phyloP scores from a whole-genome alignment of 2,329 filamentous ascomycete species.

The Penicillium sp. region DNA sequence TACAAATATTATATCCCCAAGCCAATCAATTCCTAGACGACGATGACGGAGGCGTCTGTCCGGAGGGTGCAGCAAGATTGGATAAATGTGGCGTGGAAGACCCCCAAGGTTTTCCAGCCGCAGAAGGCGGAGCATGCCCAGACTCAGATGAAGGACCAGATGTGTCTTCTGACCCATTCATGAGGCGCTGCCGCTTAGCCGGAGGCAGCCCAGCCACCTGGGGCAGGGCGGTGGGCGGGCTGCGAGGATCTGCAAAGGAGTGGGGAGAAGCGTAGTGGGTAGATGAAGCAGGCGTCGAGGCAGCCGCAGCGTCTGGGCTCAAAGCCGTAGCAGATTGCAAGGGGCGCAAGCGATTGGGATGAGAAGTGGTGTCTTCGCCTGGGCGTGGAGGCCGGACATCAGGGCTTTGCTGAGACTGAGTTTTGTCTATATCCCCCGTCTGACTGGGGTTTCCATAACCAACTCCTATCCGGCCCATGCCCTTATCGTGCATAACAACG shows the following conservation, averaged over 20 bases:
- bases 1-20: background rate
- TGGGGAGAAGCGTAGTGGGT: conserved; percentile 33
- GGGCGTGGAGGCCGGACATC: conserved; percentile 20
- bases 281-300: conserved; percentile 27
- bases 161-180: conserved; percentile 30
- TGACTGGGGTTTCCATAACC: conserved; percentile 21
- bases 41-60: conserved; percentile 21
- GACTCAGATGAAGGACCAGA: conserved; percentile 11
- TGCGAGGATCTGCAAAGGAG: conserved; percentile 26
- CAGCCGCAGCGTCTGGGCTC: conserved; percentile 29
- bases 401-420: conserved; percentile 11
- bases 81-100: conserved; percentile 23
- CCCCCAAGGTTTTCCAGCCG: conserved; percentile 14
- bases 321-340: conserved; percentile 18
- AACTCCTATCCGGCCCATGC: conserved; percentile 41
- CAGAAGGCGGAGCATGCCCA: conserved; percentile 5
- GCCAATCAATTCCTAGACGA: conserved; percentile 9
- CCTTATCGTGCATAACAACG: conserved; percentile 46
- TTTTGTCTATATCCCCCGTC: conserved; percentile 12
- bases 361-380: conserved; percentile 22
- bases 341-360: conserved; percentile 24
- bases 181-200: conserved; percentile 37
- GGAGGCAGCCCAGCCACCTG: conserved; percentile 18
- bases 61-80: conserved; percentile 24
- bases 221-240: conserved; percentile 15